Conservation (phyloP, 805 yeast genomes). For the Lachancea sp. region DNA sequence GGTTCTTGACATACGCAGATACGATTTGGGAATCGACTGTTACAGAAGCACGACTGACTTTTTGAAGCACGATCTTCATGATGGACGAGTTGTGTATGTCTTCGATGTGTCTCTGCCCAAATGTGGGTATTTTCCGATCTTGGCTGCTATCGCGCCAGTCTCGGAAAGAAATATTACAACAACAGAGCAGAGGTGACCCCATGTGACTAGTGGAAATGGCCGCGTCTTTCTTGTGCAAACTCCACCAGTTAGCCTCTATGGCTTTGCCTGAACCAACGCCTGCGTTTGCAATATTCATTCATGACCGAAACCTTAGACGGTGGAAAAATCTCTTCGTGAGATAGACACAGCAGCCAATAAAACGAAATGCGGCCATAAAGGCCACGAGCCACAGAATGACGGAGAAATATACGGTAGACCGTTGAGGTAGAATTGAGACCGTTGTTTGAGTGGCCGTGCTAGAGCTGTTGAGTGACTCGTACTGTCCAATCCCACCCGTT, state of each 20-base stretch:
- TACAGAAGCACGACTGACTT: slow-evolving; percentile 84
- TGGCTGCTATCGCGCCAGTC: no score
- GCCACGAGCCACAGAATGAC: slow-evolving; percentile 93
- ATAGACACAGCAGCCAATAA: slow-evolving; percentile 65
- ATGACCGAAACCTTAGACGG: slow-evolving; percentile 11
- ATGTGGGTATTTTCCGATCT: no score
- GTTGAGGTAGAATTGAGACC: slow-evolving; percentile 26
- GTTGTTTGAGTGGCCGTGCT: slow-evolving; percentile 14
- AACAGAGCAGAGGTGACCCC: no score
- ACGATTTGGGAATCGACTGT: slow-evolving; percentile 66
- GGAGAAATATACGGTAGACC: slow-evolving; percentile 65
- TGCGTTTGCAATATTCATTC: not conserved
- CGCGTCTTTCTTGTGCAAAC: no score
- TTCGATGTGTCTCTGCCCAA: not conserved
- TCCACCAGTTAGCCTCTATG: no score
- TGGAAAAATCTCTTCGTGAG: slow-evolving; percentile 36
- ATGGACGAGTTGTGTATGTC: not conserved
- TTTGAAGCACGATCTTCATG: slow-evolving; percentile 89
- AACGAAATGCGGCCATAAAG: slow-evolving; percentile 76
- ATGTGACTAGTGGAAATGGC: no score
- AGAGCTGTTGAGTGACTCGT: slow-evolving; percentile 19
- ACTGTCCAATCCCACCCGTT: slow-evolving; percentile 66
- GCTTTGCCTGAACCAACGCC: no score
- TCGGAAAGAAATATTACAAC: no score
- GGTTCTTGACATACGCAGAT: slow-evolving; percentile 44